Evolutionary conservation across 2,329 filamentous ascomycete genomes (phyloP).

Genomic region (Pseudogymnoascus sp.): DNA sequence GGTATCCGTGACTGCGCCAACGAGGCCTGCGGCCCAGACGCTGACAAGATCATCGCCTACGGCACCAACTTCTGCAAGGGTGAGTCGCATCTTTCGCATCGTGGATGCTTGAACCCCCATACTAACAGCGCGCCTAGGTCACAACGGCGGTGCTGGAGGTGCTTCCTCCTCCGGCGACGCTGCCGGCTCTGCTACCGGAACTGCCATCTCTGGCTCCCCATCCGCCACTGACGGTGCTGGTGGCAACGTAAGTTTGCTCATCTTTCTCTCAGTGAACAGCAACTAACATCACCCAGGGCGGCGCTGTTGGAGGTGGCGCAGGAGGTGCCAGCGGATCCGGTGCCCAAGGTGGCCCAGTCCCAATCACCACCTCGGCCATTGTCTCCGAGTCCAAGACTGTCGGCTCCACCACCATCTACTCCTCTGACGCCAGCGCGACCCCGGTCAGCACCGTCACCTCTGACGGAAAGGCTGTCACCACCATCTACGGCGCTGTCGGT

Average conservation of each 20-base stretch:
- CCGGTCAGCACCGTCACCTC: not conserved
- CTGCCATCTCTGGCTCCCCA: not conserved
- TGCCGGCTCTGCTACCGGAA: not conserved
- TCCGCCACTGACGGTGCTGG: not conserved
- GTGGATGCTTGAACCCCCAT: not conserved
- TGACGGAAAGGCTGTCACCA: not conserved
- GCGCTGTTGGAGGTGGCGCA: not conserved
- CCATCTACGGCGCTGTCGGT: not conserved
- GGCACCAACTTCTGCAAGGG: conserved; percentile 21
- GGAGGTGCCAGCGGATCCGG: not conserved
- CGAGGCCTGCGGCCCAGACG: conserved; percentile 31
- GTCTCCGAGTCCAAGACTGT: conserved; percentile 9
- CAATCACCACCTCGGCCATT: conserved; percentile 5
- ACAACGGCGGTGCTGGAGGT: not conserved
- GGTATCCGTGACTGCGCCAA: conserved; percentile 40
- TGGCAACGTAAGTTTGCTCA: not conserved
- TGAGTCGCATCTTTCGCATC: not conserved
- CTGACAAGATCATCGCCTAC: conserved; percentile 24
- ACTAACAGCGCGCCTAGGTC: not conserved
- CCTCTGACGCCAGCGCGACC: conserved; percentile 1
- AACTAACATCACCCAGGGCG: not conserved
- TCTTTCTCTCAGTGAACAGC: not conserved
- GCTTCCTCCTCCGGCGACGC: not conserved
- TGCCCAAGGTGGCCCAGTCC: not conserved
- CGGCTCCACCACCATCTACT: conserved; percentile 11